These are phyloP conservation scores for Chlorella ohadii DNA, from an alignment of 139 green algal species.

Conservation along the genomic window DNA sequence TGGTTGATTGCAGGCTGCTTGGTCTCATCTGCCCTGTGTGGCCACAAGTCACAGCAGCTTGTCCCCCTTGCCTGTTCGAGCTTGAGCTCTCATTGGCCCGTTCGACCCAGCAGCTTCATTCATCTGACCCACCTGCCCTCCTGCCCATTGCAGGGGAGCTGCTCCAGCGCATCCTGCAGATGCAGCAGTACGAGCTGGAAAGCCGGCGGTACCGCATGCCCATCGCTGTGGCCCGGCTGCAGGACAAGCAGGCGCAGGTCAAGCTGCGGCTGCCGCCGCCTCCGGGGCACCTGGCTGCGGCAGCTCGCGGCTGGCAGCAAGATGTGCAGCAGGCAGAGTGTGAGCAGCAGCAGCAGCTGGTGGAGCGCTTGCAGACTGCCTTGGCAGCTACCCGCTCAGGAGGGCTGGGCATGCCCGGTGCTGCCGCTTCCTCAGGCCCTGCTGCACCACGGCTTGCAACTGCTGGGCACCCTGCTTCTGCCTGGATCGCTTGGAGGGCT, in stretches of 20 bases:
- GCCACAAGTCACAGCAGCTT: neutral
- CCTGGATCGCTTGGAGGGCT: constrained; percentile 9
- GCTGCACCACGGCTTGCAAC: neutral
- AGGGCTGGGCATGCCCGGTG: neutral
- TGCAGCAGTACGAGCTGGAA: neutral
- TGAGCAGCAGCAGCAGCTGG: no score
- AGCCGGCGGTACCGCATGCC: neutral
- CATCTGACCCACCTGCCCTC: no score
- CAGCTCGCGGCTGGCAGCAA: neutral
- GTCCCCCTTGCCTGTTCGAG: no score
- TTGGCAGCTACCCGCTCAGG: neutral
- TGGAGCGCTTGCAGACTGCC: neutral
- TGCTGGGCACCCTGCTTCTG: neutral
- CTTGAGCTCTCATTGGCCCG: no score
- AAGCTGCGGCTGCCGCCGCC: constrained; percentile 14
- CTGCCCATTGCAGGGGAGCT: neutral
- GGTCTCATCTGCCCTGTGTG: neutral
- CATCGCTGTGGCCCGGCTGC: no score
- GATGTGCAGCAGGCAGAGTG: no score
- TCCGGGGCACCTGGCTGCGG: neutral
- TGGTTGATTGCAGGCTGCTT: no score
- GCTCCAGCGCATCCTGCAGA: neutral
- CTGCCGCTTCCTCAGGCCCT: neutral
- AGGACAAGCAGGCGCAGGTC: no score
- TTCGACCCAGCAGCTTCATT: no score